Base-by-base conservation (phyloP, 805 yeast genomes). In the Teunomyces stri region DNA sequence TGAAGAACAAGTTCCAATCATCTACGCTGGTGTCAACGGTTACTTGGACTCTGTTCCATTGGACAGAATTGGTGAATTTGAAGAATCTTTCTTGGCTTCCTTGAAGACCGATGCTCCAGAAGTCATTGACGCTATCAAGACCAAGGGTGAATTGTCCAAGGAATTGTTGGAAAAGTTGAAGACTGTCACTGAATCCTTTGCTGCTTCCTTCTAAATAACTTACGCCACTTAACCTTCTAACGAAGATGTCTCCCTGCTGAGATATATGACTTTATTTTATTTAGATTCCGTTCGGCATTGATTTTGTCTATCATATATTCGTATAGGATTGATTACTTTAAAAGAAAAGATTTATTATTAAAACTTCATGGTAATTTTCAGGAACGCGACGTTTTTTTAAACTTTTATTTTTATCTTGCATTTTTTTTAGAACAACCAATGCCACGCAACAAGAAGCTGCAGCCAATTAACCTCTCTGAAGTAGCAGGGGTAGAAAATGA, bases 1-100 rank as follows among this genome's bases (percentile, higher is more conserved):
- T 68, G 97, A 94, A 80, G 97, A 92, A 80, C 97, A 90, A 82
- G 99, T 95, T 57, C 99, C 99, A 72, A 80, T 90, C 72, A 90
- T 94, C 72, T 94, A 75, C 84, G 99, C 98, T 59, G 99, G 99
- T 92, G 99, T 95, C 69, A 91, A 92, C 85, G 99, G 99, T 84
- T 90, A 69, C 91, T 85, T 94, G 70, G 99, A 94, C 75, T 68
- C 76, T 62, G 69, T 94, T 64, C 87, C 94, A 61, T 77, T 92
- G 61, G 83, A 85, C 70, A 87, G 89, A 76, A 83, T 94, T 66
- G 89, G 79, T 72, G 88, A 87, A 72, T 94, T 88, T 70, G 99
- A 94, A 85, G 77, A 82, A 65, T 84, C 89, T 66, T 94, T 91
- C 91, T 78, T 87, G 72, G 80, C 96, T 61, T 84, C 87, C 84